Base-by-base conservation (phyloP, 306 rosid species). In the Prunus mongolica region DNA sequence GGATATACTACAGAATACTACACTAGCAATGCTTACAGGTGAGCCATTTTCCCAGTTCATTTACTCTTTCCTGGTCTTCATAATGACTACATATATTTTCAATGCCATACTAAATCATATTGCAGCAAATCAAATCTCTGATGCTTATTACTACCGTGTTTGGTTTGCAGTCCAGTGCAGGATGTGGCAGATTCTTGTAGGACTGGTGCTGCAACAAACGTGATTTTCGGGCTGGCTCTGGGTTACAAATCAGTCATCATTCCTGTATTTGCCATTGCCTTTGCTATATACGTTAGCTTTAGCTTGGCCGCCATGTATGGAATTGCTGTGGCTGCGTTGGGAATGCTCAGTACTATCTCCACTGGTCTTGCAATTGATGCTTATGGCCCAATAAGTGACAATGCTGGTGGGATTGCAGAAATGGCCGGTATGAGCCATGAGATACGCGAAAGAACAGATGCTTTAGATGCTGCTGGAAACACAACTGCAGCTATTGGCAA, bases 121-220 rank as follows among this genome's bases (percentile, higher is more conserved):
- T 62, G 1, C 13, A 0, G 8, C 51, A 46, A 60, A 2, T 74
- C 32, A 45, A 20, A n/a, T 32, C 9, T 49, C 25, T 46, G 72
- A 72, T 66, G 72, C 81, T 85, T 44, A 76, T 20, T 72, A 38
- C 52, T 12, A n/a, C 44, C 10, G 9, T 66, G 51, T 79, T 68
- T 25, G 65, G 51, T 65, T 72, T 85, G 83, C 89, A 88, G 95
- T 70, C 95, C 90, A 19, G 95, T 88, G 86, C 90, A 79, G 84
- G 95, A 90, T 57, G 95, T 90, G 78, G 95, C 92, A 65, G 95
- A 90, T 84, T 90, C 95, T 67, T 90, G 92, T 75, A 90, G 88
- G 78, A 90, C 95, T 1, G 92, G 95, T 68, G 92, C 92, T 14
- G 90, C 90, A 46, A 86, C 95, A 12, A 90, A 90, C 64, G 88